Conservation (phyloP, 805 yeast genomes). For the Ogataea salicorniae region DNA sequence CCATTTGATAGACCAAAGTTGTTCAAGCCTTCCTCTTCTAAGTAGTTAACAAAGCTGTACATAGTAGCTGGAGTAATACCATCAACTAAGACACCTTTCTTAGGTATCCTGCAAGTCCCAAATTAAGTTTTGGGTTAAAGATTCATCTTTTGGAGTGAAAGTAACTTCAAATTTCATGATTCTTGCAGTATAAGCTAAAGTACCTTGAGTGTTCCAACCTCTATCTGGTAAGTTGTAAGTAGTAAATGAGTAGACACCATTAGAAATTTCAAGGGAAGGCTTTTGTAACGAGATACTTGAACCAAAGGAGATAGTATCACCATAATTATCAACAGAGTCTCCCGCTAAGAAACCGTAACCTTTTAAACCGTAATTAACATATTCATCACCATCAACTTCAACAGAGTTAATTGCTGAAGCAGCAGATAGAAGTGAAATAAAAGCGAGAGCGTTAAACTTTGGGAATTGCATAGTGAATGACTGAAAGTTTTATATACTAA, state of each 20-base stretch:
- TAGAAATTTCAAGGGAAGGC: slow-evolving; percentile 16
- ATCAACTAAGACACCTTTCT: slow-evolving; percentile 20
- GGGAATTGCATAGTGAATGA: not conserved
- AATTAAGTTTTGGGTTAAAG: slow-evolving; percentile 18
- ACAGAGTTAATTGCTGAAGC: slow-evolving; percentile 14
- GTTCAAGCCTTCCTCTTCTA: slow-evolving; percentile 21
- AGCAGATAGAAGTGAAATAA: slow-evolving; percentile 5
- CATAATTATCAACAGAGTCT: slow-evolving; percentile 24
- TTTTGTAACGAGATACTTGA: slow-evolving; percentile 26
- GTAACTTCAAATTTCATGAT: slow-evolving; percentile 21
- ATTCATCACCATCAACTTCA: slow-evolving; percentile 21
- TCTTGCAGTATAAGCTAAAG: slow-evolving; percentile 26
- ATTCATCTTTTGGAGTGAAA: slow-evolving; percentile 22
- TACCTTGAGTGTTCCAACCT: slow-evolving; percentile 31
- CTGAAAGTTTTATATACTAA: too few relatives aligned
- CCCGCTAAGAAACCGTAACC: slow-evolving; percentile 28
- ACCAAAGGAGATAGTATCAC: slow-evolving; percentile 31
- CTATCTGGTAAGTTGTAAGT: slow-evolving; percentile 30
- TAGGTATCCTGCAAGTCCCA: slow-evolving; percentile 27
- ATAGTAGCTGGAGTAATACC: slow-evolving; percentile 23
- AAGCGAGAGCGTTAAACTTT: slow-evolving; percentile 1
- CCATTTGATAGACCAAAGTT: slow-evolving; percentile 32
- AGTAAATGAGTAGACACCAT: slow-evolving; percentile 25
- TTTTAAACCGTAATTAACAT: slow-evolving; percentile 23
- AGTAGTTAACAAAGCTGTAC: slow-evolving; percentile 24